Evolutionary conservation across 306 rosid genomes (phyloP).

Genomic region (apple (Malus domestica)): DNA sequence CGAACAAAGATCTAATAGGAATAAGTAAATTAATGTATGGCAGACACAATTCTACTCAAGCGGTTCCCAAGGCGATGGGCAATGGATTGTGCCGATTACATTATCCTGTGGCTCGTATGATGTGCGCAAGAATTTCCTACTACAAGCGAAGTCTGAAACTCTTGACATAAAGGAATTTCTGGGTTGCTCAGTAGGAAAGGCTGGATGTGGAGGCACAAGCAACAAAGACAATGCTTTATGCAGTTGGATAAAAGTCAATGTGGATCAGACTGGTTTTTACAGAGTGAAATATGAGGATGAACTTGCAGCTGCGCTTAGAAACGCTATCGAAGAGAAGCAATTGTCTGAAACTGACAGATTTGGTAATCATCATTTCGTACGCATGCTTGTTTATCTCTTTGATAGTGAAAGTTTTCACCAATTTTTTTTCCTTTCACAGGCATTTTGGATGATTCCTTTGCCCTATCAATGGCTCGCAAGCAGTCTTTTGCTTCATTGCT

Average conservation of each 20-base stretch:
- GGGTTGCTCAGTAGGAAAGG: conserved; percentile 22
- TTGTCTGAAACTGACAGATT: conserved; percentile 80
- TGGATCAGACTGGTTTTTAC: conserved; percentile 92
- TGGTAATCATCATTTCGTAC: conserved; percentile 41
- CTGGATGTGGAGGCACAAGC: conserved; percentile 10
- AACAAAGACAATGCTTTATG: conserved; percentile 16
- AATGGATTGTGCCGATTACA: conserved; percentile 84
- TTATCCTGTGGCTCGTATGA: conserved; percentile 67
- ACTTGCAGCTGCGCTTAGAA: conserved; percentile 65
- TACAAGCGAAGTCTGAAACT: conserved; percentile 51
- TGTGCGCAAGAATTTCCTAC: conserved; percentile 53
- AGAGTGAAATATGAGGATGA: conserved; percentile 82
- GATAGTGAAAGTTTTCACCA: conserved; percentile 10
- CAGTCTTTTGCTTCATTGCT: conserved; percentile 65
- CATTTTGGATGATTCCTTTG: conserved; percentile 76
- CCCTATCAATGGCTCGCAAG: conserved; percentile 73
- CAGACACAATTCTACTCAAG: conserved; percentile 80
- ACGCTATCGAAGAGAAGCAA: conserved; percentile 55
- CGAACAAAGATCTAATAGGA: too few relatives aligned
- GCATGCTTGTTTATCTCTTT: neutral
- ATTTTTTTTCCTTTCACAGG: conserved; percentile 45
- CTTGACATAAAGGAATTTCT: conserved; percentile 45
- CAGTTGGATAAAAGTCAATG: conserved; percentile 80
- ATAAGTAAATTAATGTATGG: conserved; percentile 14
- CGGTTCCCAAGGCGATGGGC: conserved; percentile 73